A percentile compares a stretch with the other conserved stretches of the same genome.
Evolutionary conservation across 2,329 filamentous ascomycete species (phyloP).

Genomic region (Hypoxylon sp.): DNA sequence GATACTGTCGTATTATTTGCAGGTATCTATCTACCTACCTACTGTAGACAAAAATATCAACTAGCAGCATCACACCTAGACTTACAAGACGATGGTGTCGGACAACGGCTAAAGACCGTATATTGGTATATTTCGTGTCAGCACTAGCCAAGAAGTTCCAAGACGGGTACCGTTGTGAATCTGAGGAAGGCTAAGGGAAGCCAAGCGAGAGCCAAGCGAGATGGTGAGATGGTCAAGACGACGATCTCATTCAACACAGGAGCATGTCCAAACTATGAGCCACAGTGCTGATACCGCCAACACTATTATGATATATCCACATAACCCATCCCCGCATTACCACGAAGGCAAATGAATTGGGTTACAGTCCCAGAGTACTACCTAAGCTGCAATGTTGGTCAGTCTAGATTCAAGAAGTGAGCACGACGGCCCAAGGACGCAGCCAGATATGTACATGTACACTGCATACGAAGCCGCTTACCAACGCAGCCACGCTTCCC

Average conservation of each 20-base stretch:
- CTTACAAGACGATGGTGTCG: not conserved
- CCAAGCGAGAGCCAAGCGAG: conserved; percentile 39
- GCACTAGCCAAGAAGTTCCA: conserved; percentile 36
- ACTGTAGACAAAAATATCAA: not conserved
- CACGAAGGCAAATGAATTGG: conserved; percentile 14
- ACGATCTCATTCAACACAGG: conserved; percentile 37
- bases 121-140: conserved; percentile 27
- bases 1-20: not conserved
- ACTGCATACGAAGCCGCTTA: not conserved
- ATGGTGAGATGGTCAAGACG: conserved; percentile 40
- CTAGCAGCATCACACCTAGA: not conserved
- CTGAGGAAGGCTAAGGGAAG: conserved; percentile 22
- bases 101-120: conserved; percentile 30
- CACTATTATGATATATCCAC: conserved; percentile 4
- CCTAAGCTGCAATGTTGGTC: conserved; percentile 16
- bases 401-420: conserved; percentile 30
- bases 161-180: conserved; percentile 35
- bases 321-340: conserved; percentile 16
- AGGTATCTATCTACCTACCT: not conserved
- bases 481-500: not conserved
- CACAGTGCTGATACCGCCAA: not conserved
- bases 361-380: not conserved
- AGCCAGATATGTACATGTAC: not conserved
- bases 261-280: conserved; percentile 20
- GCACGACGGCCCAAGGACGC: not conserved